phyloP scores from a whole-genome alignment of 208 protist genomes.

The Leishmania braziliensis region DNA sequence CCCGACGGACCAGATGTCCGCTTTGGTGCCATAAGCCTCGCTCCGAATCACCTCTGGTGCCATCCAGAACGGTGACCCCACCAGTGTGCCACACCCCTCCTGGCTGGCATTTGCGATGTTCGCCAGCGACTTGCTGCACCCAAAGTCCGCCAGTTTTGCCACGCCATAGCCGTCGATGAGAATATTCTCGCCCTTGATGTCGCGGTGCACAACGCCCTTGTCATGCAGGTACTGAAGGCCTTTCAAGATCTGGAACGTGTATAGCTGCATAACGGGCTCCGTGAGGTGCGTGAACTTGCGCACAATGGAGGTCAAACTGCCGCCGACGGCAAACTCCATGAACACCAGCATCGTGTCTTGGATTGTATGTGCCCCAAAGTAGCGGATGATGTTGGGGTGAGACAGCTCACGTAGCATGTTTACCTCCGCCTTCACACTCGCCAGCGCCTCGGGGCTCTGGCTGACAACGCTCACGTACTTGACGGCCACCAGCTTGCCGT shows the following conservation, averaged over 20 bases:
- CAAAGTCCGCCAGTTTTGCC: slow-evolving; percentile 91
- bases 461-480: slow-evolving; percentile 69
- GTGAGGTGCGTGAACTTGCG: slow-evolving; percentile 76
- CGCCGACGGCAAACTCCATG: slow-evolving; percentile 91
- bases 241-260: slow-evolving; percentile 74
- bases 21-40: slow-evolving; percentile 82
- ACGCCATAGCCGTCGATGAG: slow-evolving; percentile 85
- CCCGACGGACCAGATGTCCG: slow-evolving; percentile 94
- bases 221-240: slow-evolving; percentile 90
- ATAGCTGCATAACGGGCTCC: slow-evolving; percentile 76
- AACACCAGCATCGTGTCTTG: slow-evolving; percentile 85
- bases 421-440: slow-evolving; percentile 66
- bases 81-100: slow-evolving; percentile 67
- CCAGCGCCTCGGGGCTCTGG: slow-evolving; percentile 49
- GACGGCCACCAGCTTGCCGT: slow-evolving; percentile 61
- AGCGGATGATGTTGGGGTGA: slow-evolving; percentile 87
- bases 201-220: slow-evolving; percentile 88
- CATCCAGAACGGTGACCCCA: slow-evolving; percentile 89
- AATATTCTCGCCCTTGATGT: slow-evolving; percentile 93
- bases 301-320: slow-evolving; percentile 78
- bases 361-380: slow-evolving; percentile 74
- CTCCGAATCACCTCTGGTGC: slow-evolving; percentile 88
- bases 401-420: slow-evolving; percentile 76
- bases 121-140: slow-evolving; percentile 76
- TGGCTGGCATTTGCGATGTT: slow-evolving; percentile 59